Evolutionary conservation across 208 protist species (phyloP), one percentile per base, ranked within the genome.

Genomic region (Trypanosoma theileri): DNA sequence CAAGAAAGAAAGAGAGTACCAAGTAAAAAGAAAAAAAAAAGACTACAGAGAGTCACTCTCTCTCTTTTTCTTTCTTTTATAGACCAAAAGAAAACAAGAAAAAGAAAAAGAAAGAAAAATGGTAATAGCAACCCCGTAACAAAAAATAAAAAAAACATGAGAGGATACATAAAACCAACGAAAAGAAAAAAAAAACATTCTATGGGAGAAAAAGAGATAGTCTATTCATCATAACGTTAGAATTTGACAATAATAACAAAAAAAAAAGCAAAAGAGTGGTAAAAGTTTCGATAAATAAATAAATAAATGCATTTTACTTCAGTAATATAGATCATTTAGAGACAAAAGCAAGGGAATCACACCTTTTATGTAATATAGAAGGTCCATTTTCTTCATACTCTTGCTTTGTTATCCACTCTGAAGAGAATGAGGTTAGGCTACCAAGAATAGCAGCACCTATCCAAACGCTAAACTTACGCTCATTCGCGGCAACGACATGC

Each of bases 301-400:
- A 35, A 35, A 35, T 35, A 35, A 35, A 35, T n/a, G 9, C 4
- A 48, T 48, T n/a, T 48, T 24, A 40, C 12, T 31, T 35, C 19
- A 31, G 19, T 12, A 56, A 4, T 42, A 14, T 19, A n/a, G 8
- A 42, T 22, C 50, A 75, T 48, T 70, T 75, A 8, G 53, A 66
- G 16, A 68, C 70, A 63, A 75, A 75, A 3, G 53, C 35, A 26
- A 75, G 63, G 24, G 70, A 66, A 50, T 70, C 55, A 82, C 98
- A 99, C 77, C 99, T 99, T 69, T 88, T 91, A 86, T 99, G 97
- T 17, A 99, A 89, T 59, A 99, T 98, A 42, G 77, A 75, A 11
- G 98, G 86, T 17, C 98, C 98, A 46, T 76, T 71, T 80, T 99
- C 98, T 35, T 99, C 95, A 78, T 99, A 99, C 80, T 99, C 98